Evolutionary conservation across 441 rosid species (phyloP).

Genomic region (Dalechampia spathulata): DNA sequence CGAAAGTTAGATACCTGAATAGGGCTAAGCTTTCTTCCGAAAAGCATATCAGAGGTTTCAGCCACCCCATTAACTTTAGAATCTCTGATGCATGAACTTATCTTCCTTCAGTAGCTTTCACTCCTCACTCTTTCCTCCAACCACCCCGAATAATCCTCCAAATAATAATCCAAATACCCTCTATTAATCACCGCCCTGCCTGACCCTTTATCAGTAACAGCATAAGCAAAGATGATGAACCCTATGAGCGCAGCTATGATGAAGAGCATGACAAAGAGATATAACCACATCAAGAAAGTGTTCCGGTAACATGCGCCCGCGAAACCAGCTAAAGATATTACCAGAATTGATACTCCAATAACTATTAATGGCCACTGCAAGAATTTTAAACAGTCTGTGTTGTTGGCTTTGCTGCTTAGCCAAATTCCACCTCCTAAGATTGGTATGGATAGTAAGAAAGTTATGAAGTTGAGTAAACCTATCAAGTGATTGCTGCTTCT

Average conservation of each 20-base stretch:
- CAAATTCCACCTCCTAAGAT: conserved; percentile 97
- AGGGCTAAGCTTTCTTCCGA: conserved; percentile 51
- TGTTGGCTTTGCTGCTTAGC: conserved; percentile 85
- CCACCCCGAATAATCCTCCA: conserved; percentile 79
- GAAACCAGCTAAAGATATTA: conserved; percentile 70
- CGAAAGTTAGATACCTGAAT: conserved; percentile 77
- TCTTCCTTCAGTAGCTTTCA: conserved; percentile 53
- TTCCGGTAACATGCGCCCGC: conserved; percentile 81
- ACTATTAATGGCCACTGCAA: conserved; percentile 86
- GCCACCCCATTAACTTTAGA: conserved; percentile 61
- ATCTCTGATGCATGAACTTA: conserved; percentile 61
- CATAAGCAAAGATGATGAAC: conserved; percentile 77
- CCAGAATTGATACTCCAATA: conserved; percentile 68
- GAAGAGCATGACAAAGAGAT: conserved; percentile 80
- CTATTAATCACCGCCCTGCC: conserved; percentile 56
- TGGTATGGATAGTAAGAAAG: conserved; percentile 79
- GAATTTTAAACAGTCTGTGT: conserved; percentile 75
- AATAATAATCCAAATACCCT: conserved; percentile 52
- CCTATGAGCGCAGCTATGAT: conserved; percentile 68
- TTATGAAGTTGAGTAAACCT: conserved; percentile 75
- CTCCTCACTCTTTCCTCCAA: conserved; percentile 54
- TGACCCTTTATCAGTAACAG: conserved; percentile 75
- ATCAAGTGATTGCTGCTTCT: conserved; percentile 70
- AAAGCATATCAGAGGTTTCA: conserved; percentile 62
- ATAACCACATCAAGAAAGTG: conserved; percentile 74